Evolutionary conservation across 768 basidiomycete species (phyloP).

Genomic region (Leucocoprinus sp.): DNA sequence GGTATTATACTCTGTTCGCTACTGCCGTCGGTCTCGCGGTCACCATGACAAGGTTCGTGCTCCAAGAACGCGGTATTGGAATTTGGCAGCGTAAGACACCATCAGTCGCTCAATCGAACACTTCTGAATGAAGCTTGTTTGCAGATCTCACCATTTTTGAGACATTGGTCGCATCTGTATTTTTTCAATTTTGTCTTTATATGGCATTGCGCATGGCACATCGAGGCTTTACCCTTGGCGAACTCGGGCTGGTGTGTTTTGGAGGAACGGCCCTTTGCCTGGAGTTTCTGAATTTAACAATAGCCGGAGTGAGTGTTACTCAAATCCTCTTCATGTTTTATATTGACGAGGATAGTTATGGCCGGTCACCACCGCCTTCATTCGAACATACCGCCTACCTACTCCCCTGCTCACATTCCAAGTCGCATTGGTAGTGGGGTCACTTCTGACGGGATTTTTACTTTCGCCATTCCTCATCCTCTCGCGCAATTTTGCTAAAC

Average conservation of each 20-base stretch:
- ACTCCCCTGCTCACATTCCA: slow-evolving; percentile 91
- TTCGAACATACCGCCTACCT: slow-evolving; percentile 88
- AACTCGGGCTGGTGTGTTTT: slow-evolving; percentile 82
- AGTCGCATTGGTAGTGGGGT: slow-evolving; percentile 85
- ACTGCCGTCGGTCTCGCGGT: slow-evolving; percentile 42
- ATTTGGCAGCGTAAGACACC: slow-evolving; percentile 62
- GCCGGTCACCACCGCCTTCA: slow-evolving; percentile 71
- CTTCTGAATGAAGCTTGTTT: neutral
- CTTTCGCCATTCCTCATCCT: slow-evolving; percentile 90
- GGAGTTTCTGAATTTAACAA: slow-evolving; percentile 81
- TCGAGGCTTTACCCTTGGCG: slow-evolving; percentile 92
- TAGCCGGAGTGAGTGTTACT: slow-evolving; percentile 54
- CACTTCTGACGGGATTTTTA: slow-evolving; percentile 86
- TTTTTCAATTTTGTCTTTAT: slow-evolving; percentile 91
- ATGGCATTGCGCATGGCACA: slow-evolving; percentile 84
- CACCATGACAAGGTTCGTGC: slow-evolving; percentile 39
- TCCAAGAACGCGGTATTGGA: slow-evolving; percentile 33
- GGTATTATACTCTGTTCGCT: slow-evolving; percentile 61
- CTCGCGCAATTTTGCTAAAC: slow-evolving; percentile 85
- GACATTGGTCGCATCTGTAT: slow-evolving; percentile 58
- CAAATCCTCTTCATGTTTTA: neutral
- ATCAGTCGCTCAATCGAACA: neutral
- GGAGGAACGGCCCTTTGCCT: slow-evolving; percentile 82
- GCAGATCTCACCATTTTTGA: slow-evolving; percentile 77
- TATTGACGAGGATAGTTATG: slow-evolving; percentile 45